phyloP scores from a whole-genome alignment of 139 green algal genomes.

The Chlorella sp. region DNA sequence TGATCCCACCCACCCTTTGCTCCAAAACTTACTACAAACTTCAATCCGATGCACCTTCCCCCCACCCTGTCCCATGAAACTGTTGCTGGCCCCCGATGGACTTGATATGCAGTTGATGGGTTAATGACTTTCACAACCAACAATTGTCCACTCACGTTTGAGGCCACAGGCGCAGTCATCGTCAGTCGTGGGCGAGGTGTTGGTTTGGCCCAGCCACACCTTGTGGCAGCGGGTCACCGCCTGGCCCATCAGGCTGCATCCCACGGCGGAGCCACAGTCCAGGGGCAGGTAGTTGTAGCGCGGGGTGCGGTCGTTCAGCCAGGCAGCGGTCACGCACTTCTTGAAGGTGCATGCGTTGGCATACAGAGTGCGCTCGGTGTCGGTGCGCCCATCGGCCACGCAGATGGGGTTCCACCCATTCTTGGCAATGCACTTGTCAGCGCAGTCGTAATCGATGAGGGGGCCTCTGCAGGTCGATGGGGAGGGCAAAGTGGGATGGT shows the following conservation, averaged over 20 bases:
- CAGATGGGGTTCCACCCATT: neutral
- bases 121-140: no score
- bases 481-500: no score
- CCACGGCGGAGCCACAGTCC: neutral
- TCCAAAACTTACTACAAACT: no score
- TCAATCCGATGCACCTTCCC: no score
- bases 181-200: neutral
- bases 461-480: neutral
- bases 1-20: no score
- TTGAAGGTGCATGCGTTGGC: neutral
- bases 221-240: neutral
- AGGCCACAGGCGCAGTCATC: neutral
- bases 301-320: neutral
- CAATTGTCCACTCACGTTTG: conserved; percentile 1
- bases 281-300: conserved; percentile 2
- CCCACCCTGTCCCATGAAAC: no score
- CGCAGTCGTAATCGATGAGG: neutral
- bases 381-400: neutral
- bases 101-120: no score
- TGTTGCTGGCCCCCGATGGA: no score
- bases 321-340: neutral
- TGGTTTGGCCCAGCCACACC: neutral
- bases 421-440: neutral
- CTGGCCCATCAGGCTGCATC: neutral
- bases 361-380: neutral